phyloP scores from a whole-genome alignment of 208 protist species.

The Leishmania mexicana region DNA sequence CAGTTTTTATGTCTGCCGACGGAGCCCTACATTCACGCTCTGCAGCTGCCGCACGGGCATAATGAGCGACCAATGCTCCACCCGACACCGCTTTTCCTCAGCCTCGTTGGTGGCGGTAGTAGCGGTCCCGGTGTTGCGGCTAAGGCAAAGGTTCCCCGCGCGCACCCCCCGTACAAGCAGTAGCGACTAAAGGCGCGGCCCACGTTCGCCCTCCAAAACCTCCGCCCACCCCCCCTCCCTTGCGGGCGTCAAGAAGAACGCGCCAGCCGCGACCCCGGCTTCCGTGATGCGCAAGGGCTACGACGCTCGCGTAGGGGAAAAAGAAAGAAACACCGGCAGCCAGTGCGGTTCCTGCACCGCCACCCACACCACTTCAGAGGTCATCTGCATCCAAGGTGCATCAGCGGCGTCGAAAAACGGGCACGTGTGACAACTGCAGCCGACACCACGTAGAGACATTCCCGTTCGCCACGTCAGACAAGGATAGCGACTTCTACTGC shows the following conservation, averaged over 20 bases:
- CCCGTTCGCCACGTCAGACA: background rate
- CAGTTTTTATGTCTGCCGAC: background rate
- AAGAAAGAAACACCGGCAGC: background rate
- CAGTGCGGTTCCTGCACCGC: background rate
- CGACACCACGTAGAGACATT: background rate
- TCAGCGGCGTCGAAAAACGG: background rate
- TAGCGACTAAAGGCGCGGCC: background rate
- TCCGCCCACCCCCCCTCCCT: background rate
- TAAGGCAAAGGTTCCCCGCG: background rate
- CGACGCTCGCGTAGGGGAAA: background rate
- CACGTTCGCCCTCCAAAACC: background rate
- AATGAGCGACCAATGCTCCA: background rate
- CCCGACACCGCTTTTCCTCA: background rate
- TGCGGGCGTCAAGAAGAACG: background rate
- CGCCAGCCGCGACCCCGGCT: background rate
- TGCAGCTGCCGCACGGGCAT: background rate
- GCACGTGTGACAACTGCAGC: conserved; percentile 6
- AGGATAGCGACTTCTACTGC: conserved; percentile 25
- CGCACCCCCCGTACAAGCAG: background rate
- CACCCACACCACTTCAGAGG: background rate
- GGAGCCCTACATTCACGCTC: conserved; percentile 5
- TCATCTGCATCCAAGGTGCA: background rate
- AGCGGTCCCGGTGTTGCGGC: background rate
- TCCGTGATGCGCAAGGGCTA: background rate
- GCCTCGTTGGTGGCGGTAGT: background rate